Percentiles rank a stretch among this genome's conserved stretches.
phyloP scores from a whole-genome alignment of 1,139 yeast genomes.

The Candida freyschussii region DNA sequence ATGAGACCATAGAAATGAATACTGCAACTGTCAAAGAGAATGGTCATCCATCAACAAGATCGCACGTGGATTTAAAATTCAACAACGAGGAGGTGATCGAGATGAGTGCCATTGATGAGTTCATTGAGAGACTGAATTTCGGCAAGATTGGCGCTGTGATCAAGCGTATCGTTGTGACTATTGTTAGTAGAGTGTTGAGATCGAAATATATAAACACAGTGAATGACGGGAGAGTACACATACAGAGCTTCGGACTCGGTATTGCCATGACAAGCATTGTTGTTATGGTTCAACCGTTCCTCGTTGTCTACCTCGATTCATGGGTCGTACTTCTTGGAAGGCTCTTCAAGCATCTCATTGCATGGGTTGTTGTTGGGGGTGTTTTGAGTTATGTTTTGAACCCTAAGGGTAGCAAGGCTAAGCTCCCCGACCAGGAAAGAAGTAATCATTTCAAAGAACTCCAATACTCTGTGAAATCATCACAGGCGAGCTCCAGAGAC shows the following conservation, averaged over 20 bases:
- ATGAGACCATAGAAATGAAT: conserved; percentile 5
- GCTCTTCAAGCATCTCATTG: conserved; percentile 17
- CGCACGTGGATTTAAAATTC: neutral
- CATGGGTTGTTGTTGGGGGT: conserved; percentile 18
- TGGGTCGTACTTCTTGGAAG: conserved; percentile 21
- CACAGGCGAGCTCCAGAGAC: conserved; percentile 9
- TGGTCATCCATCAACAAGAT: neutral
- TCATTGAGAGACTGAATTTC: conserved; percentile 16
- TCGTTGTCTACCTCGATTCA: conserved; percentile 19
- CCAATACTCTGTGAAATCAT: conserved; percentile 18
- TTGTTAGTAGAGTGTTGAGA: conserved; percentile 7
- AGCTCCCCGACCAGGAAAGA: neutral
- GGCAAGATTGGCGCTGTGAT: conserved; percentile 4
- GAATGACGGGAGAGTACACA: conserved; percentile 19
- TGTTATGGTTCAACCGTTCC: conserved; percentile 21
- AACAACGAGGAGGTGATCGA: neutral
- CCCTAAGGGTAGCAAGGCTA: conserved; percentile 3
- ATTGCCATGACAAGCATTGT: conserved; percentile 12
- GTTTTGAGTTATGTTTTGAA: conserved; percentile 17
- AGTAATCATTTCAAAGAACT: conserved; percentile 11
- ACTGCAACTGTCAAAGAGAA: neutral
- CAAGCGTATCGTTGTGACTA: conserved; percentile 2
- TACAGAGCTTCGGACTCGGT: conserved; percentile 23
- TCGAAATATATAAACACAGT: conserved; percentile 20
- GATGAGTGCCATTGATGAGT: conserved; percentile 10